Evolutionary conservation across 768 basidiomycete species (phyloP), one percentile per base, ranked within the genome.

Genomic region (Mycena vitilis): DNA sequence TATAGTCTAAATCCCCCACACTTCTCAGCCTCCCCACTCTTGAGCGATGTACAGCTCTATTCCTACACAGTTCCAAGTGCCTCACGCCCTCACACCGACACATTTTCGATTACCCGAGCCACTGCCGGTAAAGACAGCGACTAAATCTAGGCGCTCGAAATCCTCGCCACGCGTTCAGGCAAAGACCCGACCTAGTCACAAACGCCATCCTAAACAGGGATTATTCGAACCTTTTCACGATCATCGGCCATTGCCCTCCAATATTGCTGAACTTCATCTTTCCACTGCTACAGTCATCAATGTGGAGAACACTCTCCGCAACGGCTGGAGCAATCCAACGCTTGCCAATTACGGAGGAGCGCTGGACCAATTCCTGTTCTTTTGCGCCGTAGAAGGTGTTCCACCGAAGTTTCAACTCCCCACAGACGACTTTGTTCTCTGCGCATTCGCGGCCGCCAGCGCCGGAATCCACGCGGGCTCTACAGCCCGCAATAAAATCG

Each of bases 391-490:
- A 6, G 60, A 61, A 42, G 49, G 49, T 0, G 22, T 61, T 10
- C 60, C 60, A 5, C 36, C 2, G 5, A 20, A 49, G 5, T 38
- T 61, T n/a, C 49, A 51, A 23, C 48, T 61, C 4, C 60, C 60
- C 4, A 36, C 60, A 4, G 60, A 61, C 34, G 56, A 58, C 18
- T 58, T 58, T n/a, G 56, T 58, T 6, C 42, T 58, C 18, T 58
- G 56, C 42, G 56, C 56, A 5, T 61, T 61, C n/a, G 60, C 60
- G 8, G 60, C 60, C 4, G 51, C 60, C 5, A 37, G 60, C 22
- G 60, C 49, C 4, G 60, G 60, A 9, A 25, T 61, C n/a, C 60
- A 61, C 18, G 48, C 60, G 23, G 60, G 60, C 4, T 37, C 60
- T 5, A 61, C 60, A 7, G 48, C 49, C 22, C 60, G 60, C 0